Percentiles rank a stretch among this genome's conserved stretches.
phyloP scores from a whole-genome alignment of 1,284 basidiomycete genomes.

The Schizopora paradoxa region DNA sequence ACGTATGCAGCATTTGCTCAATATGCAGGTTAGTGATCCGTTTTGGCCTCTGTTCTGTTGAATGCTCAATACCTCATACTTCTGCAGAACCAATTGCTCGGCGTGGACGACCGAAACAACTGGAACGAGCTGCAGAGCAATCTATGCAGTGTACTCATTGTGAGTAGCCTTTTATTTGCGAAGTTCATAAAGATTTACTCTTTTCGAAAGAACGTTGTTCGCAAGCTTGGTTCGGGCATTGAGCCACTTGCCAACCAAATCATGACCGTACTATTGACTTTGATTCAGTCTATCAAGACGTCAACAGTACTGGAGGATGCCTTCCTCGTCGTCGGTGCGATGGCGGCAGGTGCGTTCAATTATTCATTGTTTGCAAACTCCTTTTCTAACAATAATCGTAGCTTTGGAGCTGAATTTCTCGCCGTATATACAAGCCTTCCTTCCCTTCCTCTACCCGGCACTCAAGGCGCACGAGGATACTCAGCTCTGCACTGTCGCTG shows the following conservation, averaged over 20 bases:
- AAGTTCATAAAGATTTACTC: conserved; percentile 10
- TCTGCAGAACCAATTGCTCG: conserved; percentile 93
- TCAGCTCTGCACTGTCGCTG: conserved; percentile 91
- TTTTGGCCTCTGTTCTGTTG: neutral
- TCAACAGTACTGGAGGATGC: conserved; percentile 97
- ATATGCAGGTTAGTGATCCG: conserved; percentile 56
- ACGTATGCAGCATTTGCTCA: conserved; percentile 86
- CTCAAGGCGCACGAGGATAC: conserved; percentile 93
- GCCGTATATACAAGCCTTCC: conserved; percentile 87
- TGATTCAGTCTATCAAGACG: conserved; percentile 87
- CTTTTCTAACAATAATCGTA: conserved; percentile 19
- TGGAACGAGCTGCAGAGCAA: conserved; percentile 99
- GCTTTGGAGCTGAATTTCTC: conserved; percentile 84
- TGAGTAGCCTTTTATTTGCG: conserved; percentile 25
- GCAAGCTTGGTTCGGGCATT: conserved; percentile 80
- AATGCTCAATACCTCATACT: conserved; percentile 7
- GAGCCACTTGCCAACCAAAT: conserved; percentile 89
- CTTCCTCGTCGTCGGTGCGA: conserved; percentile 90
- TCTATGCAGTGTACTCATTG: conserved; percentile 86
- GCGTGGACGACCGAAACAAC: conserved; percentile 95
- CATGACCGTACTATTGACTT: conserved; percentile 87
- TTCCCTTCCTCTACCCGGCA: conserved; percentile 86
- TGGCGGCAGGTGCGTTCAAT: conserved; percentile 56
- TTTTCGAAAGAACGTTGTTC: conserved; percentile 64
- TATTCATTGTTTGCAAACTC: neutral